Conservation (phyloP, 2,329 filamentous ascomycete genomes). For the Diaporthe amygdali region DNA sequence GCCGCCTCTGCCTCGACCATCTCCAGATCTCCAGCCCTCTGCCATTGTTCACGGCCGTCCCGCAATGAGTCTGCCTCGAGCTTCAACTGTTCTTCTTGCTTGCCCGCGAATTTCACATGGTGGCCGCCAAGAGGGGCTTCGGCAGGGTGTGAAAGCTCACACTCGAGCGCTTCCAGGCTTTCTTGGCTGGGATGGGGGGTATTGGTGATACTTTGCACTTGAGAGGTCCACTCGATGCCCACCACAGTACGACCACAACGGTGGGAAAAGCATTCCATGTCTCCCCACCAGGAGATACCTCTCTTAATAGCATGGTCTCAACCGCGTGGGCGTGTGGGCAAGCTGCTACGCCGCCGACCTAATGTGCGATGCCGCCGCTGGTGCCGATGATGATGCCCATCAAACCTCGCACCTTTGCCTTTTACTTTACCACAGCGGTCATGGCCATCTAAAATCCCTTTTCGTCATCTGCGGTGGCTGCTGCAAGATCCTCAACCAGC, state of each 20-base stretch:
- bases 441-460: not conserved
- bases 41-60: not conserved
- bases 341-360: not conserved
- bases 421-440: not conserved
- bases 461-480: conserved; percentile 4
- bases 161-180: not conserved
- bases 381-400: not conserved
- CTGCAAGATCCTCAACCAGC: conserved; percentile 5
- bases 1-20: not conserved
- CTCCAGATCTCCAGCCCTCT: not conserved
- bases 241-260: conserved; percentile 13
- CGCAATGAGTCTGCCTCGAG: not conserved
- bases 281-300: not conserved
- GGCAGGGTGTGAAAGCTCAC: not conserved
- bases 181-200: not conserved
- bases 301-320: not conserved
- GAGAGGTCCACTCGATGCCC: not conserved
- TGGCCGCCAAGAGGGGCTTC: not conserved
- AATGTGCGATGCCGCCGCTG: conserved; percentile 6
- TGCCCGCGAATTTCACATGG: not conserved
- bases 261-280: not conserved
- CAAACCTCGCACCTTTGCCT: not conserved
- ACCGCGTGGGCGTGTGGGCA: not conserved
- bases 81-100: not conserved
- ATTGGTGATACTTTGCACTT: not conserved